A percentile compares a stretch with the other conserved stretches of the same genome.
Evolutionary conservation across 805 yeast species (phyloP).

Genomic region (Clavispora fructus): DNA sequence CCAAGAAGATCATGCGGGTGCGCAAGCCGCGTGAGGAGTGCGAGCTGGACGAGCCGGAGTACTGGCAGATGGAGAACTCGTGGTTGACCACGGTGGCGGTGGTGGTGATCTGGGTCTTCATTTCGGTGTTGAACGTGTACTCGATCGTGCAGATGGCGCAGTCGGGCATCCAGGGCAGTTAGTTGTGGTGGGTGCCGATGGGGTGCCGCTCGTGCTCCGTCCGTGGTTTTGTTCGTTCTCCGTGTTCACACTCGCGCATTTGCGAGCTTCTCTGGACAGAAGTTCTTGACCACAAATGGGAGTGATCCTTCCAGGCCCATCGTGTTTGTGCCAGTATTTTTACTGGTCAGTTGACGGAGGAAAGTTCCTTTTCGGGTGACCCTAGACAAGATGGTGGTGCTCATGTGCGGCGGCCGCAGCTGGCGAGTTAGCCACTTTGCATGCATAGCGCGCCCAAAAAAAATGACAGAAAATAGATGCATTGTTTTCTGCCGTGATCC

Average conservation of each 20-base stretch:
- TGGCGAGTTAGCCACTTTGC: too few species aligned
- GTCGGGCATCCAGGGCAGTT: neutral
- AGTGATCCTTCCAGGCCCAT: slow-evolving; percentile 29
- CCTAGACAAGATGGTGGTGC: slow-evolving; percentile 6
- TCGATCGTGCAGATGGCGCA: slow-evolving; percentile 40
- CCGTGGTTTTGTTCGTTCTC: neutral
- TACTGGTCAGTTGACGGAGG: slow-evolving; percentile 17
- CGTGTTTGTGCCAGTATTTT: slow-evolving; percentile 38
- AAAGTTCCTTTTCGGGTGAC: neutral
- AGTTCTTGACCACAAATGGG: slow-evolving; percentile 1
- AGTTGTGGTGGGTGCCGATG: too few species aligned
- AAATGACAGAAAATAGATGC: too few species aligned
- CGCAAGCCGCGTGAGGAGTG: slow-evolving; percentile 16
- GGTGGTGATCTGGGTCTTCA: slow-evolving; percentile 60
- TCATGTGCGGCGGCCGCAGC: too few species aligned
- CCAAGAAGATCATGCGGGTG: slow-evolving; percentile 62
- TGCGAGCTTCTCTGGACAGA: slow-evolving; percentile 8
- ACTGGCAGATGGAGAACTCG: slow-evolving; percentile 56
- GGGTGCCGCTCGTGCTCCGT: too few species aligned
- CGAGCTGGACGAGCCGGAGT: slow-evolving; percentile 16
- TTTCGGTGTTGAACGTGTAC: slow-evolving; percentile 68
- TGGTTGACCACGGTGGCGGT: slow-evolving; percentile 52
- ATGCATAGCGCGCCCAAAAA: too few species aligned
- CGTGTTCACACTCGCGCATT: slow-evolving; percentile 1
- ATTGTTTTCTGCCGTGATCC: too few species aligned